Percentiles rank a stretch among this genome's conserved stretches.
Conservation (phyloP, 768 basidiomycete species). For the Pleurotus citrinopileatus region DNA sequence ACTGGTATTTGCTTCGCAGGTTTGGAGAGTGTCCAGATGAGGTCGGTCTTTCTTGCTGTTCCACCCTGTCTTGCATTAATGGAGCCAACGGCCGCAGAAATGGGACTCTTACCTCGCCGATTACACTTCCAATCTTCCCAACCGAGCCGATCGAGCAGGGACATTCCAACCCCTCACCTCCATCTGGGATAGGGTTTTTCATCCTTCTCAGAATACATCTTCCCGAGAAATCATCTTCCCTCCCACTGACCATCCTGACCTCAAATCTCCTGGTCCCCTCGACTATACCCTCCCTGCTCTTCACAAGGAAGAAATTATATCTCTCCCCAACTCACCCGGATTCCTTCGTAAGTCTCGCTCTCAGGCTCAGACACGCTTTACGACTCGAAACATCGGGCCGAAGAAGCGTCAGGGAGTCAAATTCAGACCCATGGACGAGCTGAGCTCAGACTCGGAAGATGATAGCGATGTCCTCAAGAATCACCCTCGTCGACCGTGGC, state of each 20-base stretch:
- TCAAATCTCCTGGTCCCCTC: constrained; percentile 11
- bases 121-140: constrained; percentile 54
- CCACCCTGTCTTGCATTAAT: constrained; percentile 4
- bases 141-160: constrained; percentile 52
- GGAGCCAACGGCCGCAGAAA: constrained; percentile 35
- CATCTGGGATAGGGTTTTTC: constrained; percentile 51
- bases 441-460: constrained; percentile 27
- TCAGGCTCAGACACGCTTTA: constrained; percentile 17
- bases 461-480: constrained; percentile 28
- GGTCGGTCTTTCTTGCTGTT: constrained; percentile 29
- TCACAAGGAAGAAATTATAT: constrained; percentile 9
- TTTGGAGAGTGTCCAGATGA: constrained; percentile 71
- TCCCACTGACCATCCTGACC: constrained; percentile 14
- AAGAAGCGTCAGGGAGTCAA: constrained; percentile 22
- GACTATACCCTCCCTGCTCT: constrained; percentile 4
- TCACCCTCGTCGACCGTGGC: constrained; percentile 18
- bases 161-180: constrained; percentile 52
- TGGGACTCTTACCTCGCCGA: constrained; percentile 68
- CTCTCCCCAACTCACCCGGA: constrained; percentile 20
- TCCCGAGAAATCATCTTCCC: constrained; percentile 5
- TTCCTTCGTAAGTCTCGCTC: constrained; percentile 20
- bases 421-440: constrained; percentile 21
- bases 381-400: constrained; percentile 1
- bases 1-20: constrained; percentile 53
- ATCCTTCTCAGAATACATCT: not conserved